These are phyloP conservation scores for Bremia lactucae DNA, from an alignment of 352 stramenopile species.

Conservation along the genomic window DNA sequence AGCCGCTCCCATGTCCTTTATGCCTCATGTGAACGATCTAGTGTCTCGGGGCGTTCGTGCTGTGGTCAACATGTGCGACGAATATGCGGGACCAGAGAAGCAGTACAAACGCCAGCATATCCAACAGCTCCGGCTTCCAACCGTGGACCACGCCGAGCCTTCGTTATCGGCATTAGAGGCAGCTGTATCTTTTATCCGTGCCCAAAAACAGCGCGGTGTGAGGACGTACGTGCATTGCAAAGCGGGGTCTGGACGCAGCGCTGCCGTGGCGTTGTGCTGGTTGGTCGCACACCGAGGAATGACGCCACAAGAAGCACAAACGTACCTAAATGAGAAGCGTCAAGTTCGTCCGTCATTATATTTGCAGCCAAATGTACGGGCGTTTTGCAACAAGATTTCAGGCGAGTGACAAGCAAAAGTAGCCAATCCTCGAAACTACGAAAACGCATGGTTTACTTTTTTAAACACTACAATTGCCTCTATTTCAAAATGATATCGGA, in stretches of 20 bases:
- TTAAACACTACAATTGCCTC: no score
- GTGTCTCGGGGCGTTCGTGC: slow-evolving; percentile 73
- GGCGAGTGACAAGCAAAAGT: slow-evolving; percentile 2
- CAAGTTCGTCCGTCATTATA: slow-evolving; percentile 86
- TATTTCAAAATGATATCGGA: no score
- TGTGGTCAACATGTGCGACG: slow-evolving; percentile 94
- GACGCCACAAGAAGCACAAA: slow-evolving; percentile 73
- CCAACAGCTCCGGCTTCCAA: slow-evolving; percentile 83
- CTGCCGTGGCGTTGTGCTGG: slow-evolving; percentile 88
- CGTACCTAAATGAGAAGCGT: slow-evolving; percentile 82
- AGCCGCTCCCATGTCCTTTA: slow-evolving; percentile 85
- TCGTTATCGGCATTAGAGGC: slow-evolving; percentile 50
- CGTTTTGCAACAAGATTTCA: slow-evolving; percentile 60
- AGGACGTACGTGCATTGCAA: slow-evolving; percentile 96
- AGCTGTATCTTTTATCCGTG: slow-evolving; percentile 84
- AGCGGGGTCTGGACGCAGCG: slow-evolving; percentile 89
- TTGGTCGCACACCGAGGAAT: slow-evolving; percentile 63
- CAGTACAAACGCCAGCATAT: slow-evolving; percentile 86
- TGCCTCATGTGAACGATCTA: slow-evolving; percentile 77
- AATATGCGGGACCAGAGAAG: slow-evolving; percentile 84
- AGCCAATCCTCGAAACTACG: no score
- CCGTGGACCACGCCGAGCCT: slow-evolving; percentile 84
- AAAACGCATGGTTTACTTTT: no score
- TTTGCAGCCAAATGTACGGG: slow-evolving; percentile 78
- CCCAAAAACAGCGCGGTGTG: slow-evolving; percentile 73